phyloP scores from a whole-genome alignment of 2,329 filamentous ascomycete genomes.

The Aureobasidium sp. region DNA sequence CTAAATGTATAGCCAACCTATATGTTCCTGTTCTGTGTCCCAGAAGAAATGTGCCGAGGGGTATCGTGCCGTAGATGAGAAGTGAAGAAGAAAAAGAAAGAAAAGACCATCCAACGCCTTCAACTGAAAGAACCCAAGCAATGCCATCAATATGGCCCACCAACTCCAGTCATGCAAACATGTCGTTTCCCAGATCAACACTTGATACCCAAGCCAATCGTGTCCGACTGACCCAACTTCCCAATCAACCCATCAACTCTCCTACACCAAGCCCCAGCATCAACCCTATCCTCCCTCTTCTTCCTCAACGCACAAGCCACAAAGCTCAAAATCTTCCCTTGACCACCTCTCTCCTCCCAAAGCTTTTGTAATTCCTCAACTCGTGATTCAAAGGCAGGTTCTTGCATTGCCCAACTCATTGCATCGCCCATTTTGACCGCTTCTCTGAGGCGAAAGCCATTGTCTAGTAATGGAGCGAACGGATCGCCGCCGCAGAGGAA shows the following conservation, averaged over 20 bases:
- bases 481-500: constrained; percentile 46
- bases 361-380: constrained; percentile 37
- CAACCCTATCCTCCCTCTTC: constrained; percentile 33
- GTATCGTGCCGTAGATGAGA: constrained; percentile 2
- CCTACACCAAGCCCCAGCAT: constrained; percentile 30
- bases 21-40: neutral
- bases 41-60: neutral
- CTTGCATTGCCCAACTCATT: constrained; percentile 44
- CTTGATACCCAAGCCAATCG: constrained; percentile 10
- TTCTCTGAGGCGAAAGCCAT: constrained; percentile 47
- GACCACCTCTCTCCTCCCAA: constrained; percentile 21
- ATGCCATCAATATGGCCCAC: neutral
- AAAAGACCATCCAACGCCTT: too few species aligned
- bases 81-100: neutral
- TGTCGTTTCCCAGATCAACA: neutral
- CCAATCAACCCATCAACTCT: neutral
- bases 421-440: constrained; percentile 48
- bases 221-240: neutral
- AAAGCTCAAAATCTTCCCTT: constrained; percentile 38
- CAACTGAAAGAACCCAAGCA: neutral
- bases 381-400: constrained; percentile 35
- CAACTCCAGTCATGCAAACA: neutral
- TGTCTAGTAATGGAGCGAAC: constrained; percentile 43
- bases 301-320: constrained; percentile 43
- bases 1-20: neutral